Evolutionary conservation across 2,329 filamentous ascomycete genomes (phyloP), one percentile per base, ranked within the genome.

Genomic region (Penicillium freii): DNA sequence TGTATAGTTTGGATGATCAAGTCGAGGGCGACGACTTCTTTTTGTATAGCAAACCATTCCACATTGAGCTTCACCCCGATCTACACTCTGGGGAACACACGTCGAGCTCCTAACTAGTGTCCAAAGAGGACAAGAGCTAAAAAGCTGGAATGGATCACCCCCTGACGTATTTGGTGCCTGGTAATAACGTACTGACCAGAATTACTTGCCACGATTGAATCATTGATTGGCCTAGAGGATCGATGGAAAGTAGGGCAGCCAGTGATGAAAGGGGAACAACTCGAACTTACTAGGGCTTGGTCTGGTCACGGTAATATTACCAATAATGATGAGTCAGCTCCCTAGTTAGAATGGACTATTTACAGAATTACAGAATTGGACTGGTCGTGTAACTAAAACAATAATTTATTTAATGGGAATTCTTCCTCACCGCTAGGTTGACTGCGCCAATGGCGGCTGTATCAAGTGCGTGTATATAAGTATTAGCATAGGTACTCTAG

Each of bases 1-100:
- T 31, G 31, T 33, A 33, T 54, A 44, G 42, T 54, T 51, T 51
- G 31, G 39, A 38, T 57, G 52, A 42, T 51, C n/a, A 36, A 52
- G 43, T 39, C 8, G 33, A 52, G 56, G 60, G 51, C 43, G 25
- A 56, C 50, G 43, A 60, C 50, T 43, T 55, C 58, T 58, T 64
- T 65, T 63, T 66, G 64, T 66, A 66, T 65, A 66, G 59, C 58
- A 51, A 58, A 51, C 62, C 59, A 65, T 65, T 65, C 64, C 62
- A 54, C 51, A 64, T 65, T 61, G 60, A 63, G 63, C 54, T 51
- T 57, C 56, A 55, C 58, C 63, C 59, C 60, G 64, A 66, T 66
- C 64, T 62, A 66, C 63, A 64, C 59, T 61, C 61, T 51, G 63
- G 63, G 60, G 59, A 65, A 59, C 56, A 54, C 51, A 47, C 36